Conservation (phyloP, 768 basidiomycete species). For the Phaeotremella fagi region DNA sequence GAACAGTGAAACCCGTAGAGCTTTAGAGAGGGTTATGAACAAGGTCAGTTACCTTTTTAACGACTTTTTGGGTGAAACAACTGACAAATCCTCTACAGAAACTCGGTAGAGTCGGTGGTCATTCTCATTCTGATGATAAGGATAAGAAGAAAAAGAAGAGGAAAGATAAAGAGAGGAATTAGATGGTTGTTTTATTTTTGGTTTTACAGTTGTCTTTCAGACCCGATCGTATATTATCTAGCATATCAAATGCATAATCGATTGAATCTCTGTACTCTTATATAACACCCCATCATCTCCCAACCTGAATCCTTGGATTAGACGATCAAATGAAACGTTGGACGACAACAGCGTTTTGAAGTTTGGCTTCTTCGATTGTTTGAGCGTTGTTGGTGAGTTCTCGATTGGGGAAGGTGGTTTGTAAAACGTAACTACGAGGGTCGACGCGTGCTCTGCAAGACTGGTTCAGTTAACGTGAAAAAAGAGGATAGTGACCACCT, state of each 20-base stretch:
- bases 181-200: neutral
- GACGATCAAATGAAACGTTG: slow-evolving; percentile 57
- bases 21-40: slow-evolving; percentile 56
- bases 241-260: too few relatives aligned
- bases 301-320: too few relatives aligned
- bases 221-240: neutral
- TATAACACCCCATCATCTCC: too few relatives aligned
- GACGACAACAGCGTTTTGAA: slow-evolving; percentile 77
- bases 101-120: slow-evolving; percentile 17
- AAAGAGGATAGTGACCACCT: slow-evolving; percentile 46
- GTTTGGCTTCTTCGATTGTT: slow-evolving; percentile 67
- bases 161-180: slow-evolving; percentile 28
- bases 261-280: too few relatives aligned
- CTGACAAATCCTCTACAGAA: slow-evolving; percentile 21
- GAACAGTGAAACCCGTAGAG: slow-evolving; percentile 49
- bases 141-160: slow-evolving; percentile 45
- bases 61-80: neutral
- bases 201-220: neutral
- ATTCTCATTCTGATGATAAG: slow-evolving; percentile 13
- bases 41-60: slow-evolving; percentile 50
- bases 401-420: slow-evolving; percentile 82
- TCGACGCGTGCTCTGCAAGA: slow-evolving; percentile 64
- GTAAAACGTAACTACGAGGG: slow-evolving; percentile 65
- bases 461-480: neutral
- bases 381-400: slow-evolving; percentile 60